A percentile compares a stretch with the other conserved stretches of the same genome.
These are phyloP conservation scores for Vaccinium corymbosum DNA, from an alignment of 148 eudicot genomes.

Conservation along the genomic window DNA sequence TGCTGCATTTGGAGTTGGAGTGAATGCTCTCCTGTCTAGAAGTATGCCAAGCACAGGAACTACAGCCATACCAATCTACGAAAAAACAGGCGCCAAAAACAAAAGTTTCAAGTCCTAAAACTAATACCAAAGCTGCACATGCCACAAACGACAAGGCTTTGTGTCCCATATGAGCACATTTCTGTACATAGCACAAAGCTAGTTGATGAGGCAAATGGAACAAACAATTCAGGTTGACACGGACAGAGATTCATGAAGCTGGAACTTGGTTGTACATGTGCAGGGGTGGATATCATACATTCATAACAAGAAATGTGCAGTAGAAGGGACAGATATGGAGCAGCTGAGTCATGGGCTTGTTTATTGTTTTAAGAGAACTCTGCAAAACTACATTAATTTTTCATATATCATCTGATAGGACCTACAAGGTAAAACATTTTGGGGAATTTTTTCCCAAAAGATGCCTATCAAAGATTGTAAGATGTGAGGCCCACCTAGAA, in stretches of 20 bases:
- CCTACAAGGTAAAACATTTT: neutral
- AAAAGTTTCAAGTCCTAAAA: neutral
- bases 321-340: neutral
- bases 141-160: neutral
- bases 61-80: constrained; percentile 44
- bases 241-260: neutral
- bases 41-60: constrained; percentile 75
- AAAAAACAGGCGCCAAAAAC: neutral
- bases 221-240: neutral
- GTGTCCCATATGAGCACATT: neutral
- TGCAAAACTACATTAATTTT: neutral
- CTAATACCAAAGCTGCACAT: neutral
- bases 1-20: constrained; percentile 49
- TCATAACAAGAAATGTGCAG: neutral
- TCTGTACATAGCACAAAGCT: neutral
- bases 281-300: neutral
- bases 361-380: neutral
- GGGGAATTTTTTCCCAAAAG: neutral
- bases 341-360: neutral
- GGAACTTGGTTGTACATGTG: neutral
- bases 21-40: constrained; percentile 47
- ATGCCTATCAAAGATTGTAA: neutral
- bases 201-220: neutral
- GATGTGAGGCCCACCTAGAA: neutral
- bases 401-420: neutral